These are phyloP conservation scores for Globisporangium polare DNA, from an alignment of 352 stramenopile genomes.

Conservation along the genomic window DNA sequence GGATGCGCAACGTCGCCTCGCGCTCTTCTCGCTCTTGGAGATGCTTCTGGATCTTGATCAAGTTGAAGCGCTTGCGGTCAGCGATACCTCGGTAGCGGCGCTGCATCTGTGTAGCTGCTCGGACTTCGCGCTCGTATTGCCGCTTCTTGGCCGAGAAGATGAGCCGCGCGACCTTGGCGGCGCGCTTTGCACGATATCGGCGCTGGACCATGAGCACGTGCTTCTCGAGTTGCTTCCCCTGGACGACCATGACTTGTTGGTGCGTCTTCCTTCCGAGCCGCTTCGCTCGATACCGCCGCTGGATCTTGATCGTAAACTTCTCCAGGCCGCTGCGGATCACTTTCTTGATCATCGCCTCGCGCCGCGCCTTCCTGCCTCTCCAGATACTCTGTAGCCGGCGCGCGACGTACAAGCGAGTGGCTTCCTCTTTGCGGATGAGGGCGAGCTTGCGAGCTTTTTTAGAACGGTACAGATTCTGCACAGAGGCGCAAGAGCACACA, in stretches of 20 bases:
- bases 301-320: slow-evolving; percentile 56
- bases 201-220: slow-evolving; percentile 50
- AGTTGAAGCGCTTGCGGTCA: slow-evolving; percentile 30
- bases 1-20: slow-evolving; percentile 45
- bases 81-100: slow-evolving; percentile 44
- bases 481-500: neutral
- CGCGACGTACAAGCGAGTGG: slow-evolving; percentile 36
- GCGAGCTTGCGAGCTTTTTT: slow-evolving; percentile 33
- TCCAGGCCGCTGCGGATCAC: slow-evolving; percentile 44
- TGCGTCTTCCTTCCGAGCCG: slow-evolving; percentile 25
- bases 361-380: slow-evolving; percentile 44
- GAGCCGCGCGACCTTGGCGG: slow-evolving; percentile 30
- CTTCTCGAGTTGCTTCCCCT: slow-evolving; percentile 43
- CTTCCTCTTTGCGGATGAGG: slow-evolving; percentile 30
- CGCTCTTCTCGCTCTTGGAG: slow-evolving; percentile 27
- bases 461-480: slow-evolving; percentile 57
- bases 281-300: slow-evolving; percentile 56
- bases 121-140: slow-evolving; percentile 29
- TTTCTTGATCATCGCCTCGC: slow-evolving; percentile 40
- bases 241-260: slow-evolving; percentile 31
- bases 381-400: slow-evolving; percentile 63
- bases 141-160: slow-evolving; percentile 29
- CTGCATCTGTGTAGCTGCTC: slow-evolving; percentile 49
- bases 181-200: slow-evolving; percentile 50
- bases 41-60: slow-evolving; percentile 30